phyloP scores from a whole-genome alignment of 2,329 filamentous ascomycete species.

The Penicillium janthinellum region DNA sequence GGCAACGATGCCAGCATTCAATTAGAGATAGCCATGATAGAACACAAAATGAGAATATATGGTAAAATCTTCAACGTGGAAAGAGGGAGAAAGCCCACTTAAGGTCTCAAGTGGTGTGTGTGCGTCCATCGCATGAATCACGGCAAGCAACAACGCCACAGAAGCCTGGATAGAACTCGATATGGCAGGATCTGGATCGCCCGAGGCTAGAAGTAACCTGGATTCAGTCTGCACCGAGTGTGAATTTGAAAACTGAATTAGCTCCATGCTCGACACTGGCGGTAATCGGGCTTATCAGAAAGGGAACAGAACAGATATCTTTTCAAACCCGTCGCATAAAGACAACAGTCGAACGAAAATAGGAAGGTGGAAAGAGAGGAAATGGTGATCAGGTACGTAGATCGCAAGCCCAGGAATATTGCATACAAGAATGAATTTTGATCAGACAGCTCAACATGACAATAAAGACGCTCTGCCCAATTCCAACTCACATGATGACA shows the following conservation, averaged over 20 bases:
- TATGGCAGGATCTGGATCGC: neutral
- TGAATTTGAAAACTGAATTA: neutral
- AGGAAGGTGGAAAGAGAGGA: slow-evolving; percentile 9
- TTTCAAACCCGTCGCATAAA: neutral
- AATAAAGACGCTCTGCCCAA: slow-evolving; percentile 23
- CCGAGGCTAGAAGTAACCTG: neutral
- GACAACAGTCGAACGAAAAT: neutral
- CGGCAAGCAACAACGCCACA: neutral
- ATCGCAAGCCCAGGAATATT: slow-evolving; percentile 23
- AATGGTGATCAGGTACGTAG: slow-evolving; percentile 14
- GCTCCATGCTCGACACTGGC: neutral
- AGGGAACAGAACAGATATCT: neutral
- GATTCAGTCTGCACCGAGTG: neutral
- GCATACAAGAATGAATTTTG: slow-evolving; percentile 33
- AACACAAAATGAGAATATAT: neutral
- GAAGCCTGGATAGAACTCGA: neutral
- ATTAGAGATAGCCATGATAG: neutral
- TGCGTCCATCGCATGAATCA: neutral
- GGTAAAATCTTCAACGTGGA: neutral
- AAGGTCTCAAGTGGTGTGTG: neutral
- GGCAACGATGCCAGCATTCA: neutral
- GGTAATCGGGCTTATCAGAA: neutral
- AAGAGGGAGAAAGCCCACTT: neutral
- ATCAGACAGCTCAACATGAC: slow-evolving; percentile 25
- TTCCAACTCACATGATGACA: slow-evolving; percentile 28